Percentiles rank a stretch among this genome's conserved stretches.
Conservation (phyloP, 106 monocot species). For the Phalaenopsis equestris region DNA sequence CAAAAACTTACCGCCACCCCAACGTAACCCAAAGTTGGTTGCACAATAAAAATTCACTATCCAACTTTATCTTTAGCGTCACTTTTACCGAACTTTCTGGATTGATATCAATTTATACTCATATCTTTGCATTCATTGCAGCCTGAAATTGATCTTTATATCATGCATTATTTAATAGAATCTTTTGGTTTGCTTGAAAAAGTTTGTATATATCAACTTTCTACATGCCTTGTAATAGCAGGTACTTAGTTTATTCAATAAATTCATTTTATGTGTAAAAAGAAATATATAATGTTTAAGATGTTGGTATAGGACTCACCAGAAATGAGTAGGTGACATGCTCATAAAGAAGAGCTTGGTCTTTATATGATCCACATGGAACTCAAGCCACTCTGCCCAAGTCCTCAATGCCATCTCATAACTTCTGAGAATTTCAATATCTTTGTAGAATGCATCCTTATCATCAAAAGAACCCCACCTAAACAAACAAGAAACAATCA, state of each 20-base stretch:
- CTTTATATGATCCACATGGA: slow-evolving; percentile 36
- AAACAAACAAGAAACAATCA: background rate
- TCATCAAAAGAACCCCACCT: slow-evolving; percentile 69
- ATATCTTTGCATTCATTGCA: no score
- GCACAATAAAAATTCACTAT: no score
- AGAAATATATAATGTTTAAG: background rate
- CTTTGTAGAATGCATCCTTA: slow-evolving; percentile 41
- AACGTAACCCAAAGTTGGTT: no score
- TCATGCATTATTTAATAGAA: no score
- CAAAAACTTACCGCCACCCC: no score
- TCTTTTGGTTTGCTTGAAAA: no score
- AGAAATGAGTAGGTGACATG: slow-evolving; percentile 61
- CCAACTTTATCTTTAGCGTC: no score
- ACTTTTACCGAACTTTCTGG: no score
- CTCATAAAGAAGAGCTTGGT: slow-evolving; percentile 56
- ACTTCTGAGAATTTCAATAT: slow-evolving; percentile 29
- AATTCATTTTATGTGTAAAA: background rate
- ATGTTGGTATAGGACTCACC: slow-evolving; percentile 11
- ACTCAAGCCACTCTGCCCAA: slow-evolving; percentile 77
- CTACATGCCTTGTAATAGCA: background rate
- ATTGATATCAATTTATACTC: no score
- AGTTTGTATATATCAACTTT: background rate
- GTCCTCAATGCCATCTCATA: slow-evolving; percentile 52
- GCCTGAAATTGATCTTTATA: no score
- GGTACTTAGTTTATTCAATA: background rate